Evolutionary conservation across 192 early-diverging fungal species (phyloP), one percentile per base, ranked within the genome.

Genomic region (Kappamyces sp.): DNA sequence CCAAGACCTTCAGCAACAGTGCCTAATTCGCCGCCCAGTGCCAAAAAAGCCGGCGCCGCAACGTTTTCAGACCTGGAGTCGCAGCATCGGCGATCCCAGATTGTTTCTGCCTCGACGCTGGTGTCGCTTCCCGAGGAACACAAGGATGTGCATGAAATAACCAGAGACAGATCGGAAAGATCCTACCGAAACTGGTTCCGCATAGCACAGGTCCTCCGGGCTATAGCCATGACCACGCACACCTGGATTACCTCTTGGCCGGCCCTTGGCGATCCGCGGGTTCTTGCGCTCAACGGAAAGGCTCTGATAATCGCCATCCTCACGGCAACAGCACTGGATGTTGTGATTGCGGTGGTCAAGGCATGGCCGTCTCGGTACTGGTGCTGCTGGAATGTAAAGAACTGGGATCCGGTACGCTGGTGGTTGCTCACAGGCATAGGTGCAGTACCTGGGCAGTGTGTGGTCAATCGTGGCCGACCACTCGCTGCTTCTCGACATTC

Each of bases 401-500:
- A 60, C 31, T 60, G 59, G 59, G 59, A 60, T 60, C 47, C 47
- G 8, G 60, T 61, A 61, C 5, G 46, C 5, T 5, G 4, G 46
- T 4, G 29, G 14, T 2, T 51, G 12, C 6, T 30, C 0, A 46
- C 36, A 1, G 47, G 14, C 12, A 12, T 58, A 58, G 55, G 34
- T 58, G 12, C 11, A 38, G 9, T 33, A 32, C 14, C 33, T 38
- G 8, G 3, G 31, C 8, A 49, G 22, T 2, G 32, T 61, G 34
- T 61, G 60, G 60, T 33, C 60, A 2, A 49, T 61, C 3, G 50
- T 61, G 1, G 60, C 60, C 11, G 60, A 61, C 15, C 60, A 61
- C 51, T 35, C 49, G 31, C 29, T 61, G 31, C 31, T 61, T 32
- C 22, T 47, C 9, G 60, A 61, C 35, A 39, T 61, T 2, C 32